These are phyloP conservation scores for Suhomyces tanzawaensis DNA, from an alignment of 805 yeast species.

Conservation along the genomic window DNA sequence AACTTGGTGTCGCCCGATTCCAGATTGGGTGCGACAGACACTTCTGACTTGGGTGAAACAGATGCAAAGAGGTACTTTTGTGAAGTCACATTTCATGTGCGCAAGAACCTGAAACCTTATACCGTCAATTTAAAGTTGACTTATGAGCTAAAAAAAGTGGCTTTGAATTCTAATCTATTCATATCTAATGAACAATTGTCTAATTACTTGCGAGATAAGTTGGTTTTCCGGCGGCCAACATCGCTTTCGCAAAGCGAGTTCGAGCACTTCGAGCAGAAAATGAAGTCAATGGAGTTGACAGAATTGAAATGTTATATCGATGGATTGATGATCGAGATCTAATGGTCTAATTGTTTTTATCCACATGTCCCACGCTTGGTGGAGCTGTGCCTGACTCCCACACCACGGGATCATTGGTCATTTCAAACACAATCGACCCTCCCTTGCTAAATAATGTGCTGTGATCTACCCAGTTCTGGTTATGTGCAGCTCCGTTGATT, in stretches of 20 bases:
- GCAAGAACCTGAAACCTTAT: constrained; percentile 3
- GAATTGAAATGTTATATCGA: constrained; percentile 13
- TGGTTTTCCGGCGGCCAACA: constrained; percentile 6
- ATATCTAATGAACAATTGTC: constrained; percentile 13
- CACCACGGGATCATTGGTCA: constrained; percentile 13
- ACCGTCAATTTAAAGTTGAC: constrained; percentile 5
- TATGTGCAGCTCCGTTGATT: constrained; percentile 25
- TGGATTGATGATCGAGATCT: constrained; percentile 13
- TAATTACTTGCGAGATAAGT: constrained; percentile 13
- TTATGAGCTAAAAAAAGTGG: not conserved
- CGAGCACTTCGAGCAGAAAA: constrained; percentile 10
- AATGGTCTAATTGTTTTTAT: not conserved
- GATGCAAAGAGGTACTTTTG: constrained; percentile 10
- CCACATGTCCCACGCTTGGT: constrained; percentile 23
- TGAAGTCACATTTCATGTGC: constrained; percentile 9
- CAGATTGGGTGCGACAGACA: not conserved
- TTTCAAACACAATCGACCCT: constrained; percentile 19
- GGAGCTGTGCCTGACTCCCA: constrained; percentile 29
- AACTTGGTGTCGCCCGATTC: constrained; percentile 3
- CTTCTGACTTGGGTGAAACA: not conserved
- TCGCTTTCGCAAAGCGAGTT: not conserved
- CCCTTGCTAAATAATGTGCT: constrained; percentile 27
- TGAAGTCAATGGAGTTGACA: constrained; percentile 11
- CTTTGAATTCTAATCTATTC: constrained; percentile 1
- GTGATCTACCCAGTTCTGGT: constrained; percentile 32